A percentile compares a stretch with the other conserved stretches of the same genome.
These are phyloP conservation scores for Schoenoplectus triqueter DNA, from an alignment of 202 grass and related monocot species.

Conservation along the genomic window DNA sequence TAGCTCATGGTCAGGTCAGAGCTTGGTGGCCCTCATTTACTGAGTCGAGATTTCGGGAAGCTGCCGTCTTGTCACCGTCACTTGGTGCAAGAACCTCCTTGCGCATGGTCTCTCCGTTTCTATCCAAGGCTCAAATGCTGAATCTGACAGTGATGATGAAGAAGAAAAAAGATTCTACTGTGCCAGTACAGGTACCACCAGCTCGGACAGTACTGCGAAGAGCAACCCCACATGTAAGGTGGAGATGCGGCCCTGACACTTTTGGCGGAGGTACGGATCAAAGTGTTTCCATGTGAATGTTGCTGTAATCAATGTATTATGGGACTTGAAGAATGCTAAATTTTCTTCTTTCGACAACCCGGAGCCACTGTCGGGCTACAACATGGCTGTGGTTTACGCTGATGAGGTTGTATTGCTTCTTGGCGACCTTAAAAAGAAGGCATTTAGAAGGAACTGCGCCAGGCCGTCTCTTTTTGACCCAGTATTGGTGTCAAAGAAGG, in stretches of 20 bases:
- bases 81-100: slow-evolving; percentile 75
- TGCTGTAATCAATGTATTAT: slow-evolving; percentile 63
- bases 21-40: slow-evolving; percentile 65
- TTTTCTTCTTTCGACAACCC: slow-evolving; percentile 64
- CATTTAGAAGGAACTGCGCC: slow-evolving; percentile 58
- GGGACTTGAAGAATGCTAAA: slow-evolving; percentile 71
- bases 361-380: slow-evolving; percentile 60
- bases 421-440: slow-evolving; percentile 82
- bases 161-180: slow-evolving; percentile 10
- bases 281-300: slow-evolving; percentile 73
- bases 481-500: slow-evolving; percentile 73
- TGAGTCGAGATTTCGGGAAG: slow-evolving; percentile 57
- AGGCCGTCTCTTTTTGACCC: slow-evolving; percentile 58
- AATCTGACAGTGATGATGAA: slow-evolving; percentile 26
- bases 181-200: neutral
- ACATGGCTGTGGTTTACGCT: slow-evolving; percentile 66
- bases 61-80: slow-evolving; percentile 61
- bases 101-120: slow-evolving; percentile 76
- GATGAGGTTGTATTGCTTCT: slow-evolving; percentile 76
- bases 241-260: slow-evolving; percentile 89
- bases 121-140: slow-evolving; percentile 64
- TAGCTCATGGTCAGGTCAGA: slow-evolving; percentile 55
- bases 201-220: slow-evolving; percentile 16
- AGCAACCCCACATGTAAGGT: slow-evolving; percentile 73
- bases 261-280: slow-evolving; percentile 79